Evolutionary conservation across 2,329 filamentous ascomycete genomes (phyloP), one percentile per base, ranked within the genome.

Genomic region (Cadophora gregata): DNA sequence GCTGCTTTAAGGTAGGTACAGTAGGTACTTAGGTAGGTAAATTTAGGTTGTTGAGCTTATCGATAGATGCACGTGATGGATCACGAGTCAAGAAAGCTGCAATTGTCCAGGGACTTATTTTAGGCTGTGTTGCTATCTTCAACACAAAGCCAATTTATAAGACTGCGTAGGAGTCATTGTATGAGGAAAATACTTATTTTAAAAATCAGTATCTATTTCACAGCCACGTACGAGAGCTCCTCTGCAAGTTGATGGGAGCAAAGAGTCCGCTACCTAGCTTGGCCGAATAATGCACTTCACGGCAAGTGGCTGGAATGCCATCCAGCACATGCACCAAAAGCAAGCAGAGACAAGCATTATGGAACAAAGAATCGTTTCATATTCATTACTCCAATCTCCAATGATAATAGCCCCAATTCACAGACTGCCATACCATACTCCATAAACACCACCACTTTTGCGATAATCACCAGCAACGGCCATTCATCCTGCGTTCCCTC

Each of bases 301-400:
- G 31, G 12, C 14, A 19, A 53, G 12, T 31, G 50, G 50, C 50
- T 53, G 27, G 31, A n/a, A 31, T 14, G 25, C 45, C 45, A 8
- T 27, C 25, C 25, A 53, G 5, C 50, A 53, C 50, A 53, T 53
- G 16, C 14, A 5, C n/a, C 21, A 47, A 45, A 24, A 61, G 59
- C 42, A 51, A 36, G 24, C 7, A 31, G 12, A 51, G 9, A 36
- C 24, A 27, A n/a, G 3, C n/a, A 31, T 19, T 10, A 36, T 36
- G 3, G n/a, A 50, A 61, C 16, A 50, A 38, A 68, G 47, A 58
- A 65, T 62, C 59, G 45, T 60, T 60, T 61, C 67, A 63, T 66
- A 62, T 65, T 62, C 59, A 51, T 65, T 62, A 68, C 60, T 64
- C 61, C 63, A 60, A 62, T 29, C 47, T n/a, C 33, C 21, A 16